Conservation (phyloP, 2,329 filamentous ascomycete genomes). For the Curvularia lunata region DNA sequence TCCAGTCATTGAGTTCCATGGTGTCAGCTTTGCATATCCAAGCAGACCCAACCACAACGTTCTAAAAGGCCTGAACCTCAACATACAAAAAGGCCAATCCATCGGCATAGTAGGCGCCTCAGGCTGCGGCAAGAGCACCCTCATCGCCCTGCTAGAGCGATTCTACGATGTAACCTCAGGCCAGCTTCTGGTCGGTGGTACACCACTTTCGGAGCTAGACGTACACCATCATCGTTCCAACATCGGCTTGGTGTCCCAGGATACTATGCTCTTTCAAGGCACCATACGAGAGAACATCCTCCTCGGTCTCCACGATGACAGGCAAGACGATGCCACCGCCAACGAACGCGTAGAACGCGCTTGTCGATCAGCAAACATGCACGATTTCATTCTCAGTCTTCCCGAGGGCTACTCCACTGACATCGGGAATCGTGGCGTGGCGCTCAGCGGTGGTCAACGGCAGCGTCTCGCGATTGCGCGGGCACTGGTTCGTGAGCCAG, state of each 20-base stretch:
- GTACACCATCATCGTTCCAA: constrained; percentile 49
- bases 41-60: constrained; percentile 70
- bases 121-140: constrained; percentile 73
- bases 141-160: constrained; percentile 65
- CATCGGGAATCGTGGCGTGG: constrained; percentile 46
- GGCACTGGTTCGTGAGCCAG: constrained; percentile 41
- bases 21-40: constrained; percentile 90
- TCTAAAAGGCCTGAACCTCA: constrained; percentile 61
- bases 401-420: constrained; percentile 46
- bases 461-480: constrained; percentile 45
- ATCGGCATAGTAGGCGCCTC: constrained; percentile 73
- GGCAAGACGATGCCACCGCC: constrained; percentile 26
- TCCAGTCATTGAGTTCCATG: constrained; percentile 76
- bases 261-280: constrained; percentile 55
- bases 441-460: constrained; percentile 44
- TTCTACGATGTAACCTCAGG: constrained; percentile 75
- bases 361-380: constrained; percentile 47
- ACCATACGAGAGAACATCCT: constrained; percentile 51
- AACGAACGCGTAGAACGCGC: constrained; percentile 41
- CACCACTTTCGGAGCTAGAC: constrained; percentile 46
- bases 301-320: constrained; percentile 29
- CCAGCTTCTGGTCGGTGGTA: constrained; percentile 61
- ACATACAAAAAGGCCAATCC: constrained; percentile 62
- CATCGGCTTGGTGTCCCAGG: constrained; percentile 55
- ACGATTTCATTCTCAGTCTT: constrained; percentile 47